Evolutionary conservation across 2,329 filamentous ascomycete genomes (phyloP).

Genomic region (Madurella fahalii): DNA sequence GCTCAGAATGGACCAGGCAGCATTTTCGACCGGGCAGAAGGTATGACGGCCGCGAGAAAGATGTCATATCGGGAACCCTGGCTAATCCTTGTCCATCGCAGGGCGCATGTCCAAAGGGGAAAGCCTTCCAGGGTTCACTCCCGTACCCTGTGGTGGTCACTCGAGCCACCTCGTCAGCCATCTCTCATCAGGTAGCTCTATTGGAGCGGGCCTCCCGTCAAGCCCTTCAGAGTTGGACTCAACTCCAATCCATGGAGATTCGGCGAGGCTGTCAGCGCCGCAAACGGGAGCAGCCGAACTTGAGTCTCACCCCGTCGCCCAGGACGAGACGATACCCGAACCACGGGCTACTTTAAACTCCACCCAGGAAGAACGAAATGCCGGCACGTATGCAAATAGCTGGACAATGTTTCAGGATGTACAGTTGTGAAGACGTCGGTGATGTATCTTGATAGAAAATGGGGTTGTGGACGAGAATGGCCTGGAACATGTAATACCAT

Average conservation of each 20-base stretch:
- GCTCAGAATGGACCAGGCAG: constrained; percentile 8
- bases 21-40: constrained; percentile 15
- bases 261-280: neutral
- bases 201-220: neutral
- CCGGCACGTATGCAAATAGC: constrained; percentile 27
- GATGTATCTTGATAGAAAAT: neutral
- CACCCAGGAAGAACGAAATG: constrained; percentile 23
- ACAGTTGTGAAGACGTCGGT: constrained; percentile 9
- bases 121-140: constrained; percentile 1
- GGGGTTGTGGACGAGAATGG: neutral
- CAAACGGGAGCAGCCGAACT: neutral
- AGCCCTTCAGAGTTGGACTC: constrained; percentile 18
- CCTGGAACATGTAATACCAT: too few relatives aligned
- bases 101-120: constrained; percentile 16
- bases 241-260: neutral
- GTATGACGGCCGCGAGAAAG: constrained; percentile 1
- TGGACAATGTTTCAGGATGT: constrained; percentile 22
- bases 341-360: constrained; percentile 27
- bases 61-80: neutral
- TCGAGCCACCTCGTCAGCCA: constrained; percentile 5
- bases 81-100: neutral
- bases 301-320: neutral
- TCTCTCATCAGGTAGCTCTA: neutral
- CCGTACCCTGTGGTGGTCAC: neutral
- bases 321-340: neutral